Evolutionary conservation across 1,284 basidiomycete genomes (phyloP), one percentile per base, ranked within the genome.

Genomic region (Puccinia hordei): DNA sequence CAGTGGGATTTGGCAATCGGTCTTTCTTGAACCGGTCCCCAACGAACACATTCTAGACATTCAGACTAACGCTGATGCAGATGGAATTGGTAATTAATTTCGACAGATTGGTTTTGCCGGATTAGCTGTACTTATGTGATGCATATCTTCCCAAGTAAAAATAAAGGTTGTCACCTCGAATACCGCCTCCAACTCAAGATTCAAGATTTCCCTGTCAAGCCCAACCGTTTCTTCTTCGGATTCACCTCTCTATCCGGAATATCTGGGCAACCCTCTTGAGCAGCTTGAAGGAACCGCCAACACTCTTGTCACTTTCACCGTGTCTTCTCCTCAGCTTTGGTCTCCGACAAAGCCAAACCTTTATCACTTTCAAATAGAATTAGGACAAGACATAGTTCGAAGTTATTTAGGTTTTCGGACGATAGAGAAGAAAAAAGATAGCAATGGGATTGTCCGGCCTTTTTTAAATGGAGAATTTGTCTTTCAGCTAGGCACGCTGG

Each of bases 1-100:
- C 38, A 61, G 76, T n/a, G 81, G 81, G 22, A 81, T 81, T 19
- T 81, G 81, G 81, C 81, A 81, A 44, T 46, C 74, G 0, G 81
- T 79, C 33, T 81, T 71, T 24, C 71, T 81, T 12, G 81, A 81
- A 78, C 77, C 74, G 61, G 74, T 69, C 12, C 75, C 68, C n/a
- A 46, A 75, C 66, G 57, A 59, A 12, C 55, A 78, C 68, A 65
- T 75, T 33, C 27, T 44, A 5, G 44, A 77, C 12, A 41, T 71
- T 19, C 41, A 77, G 35, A 41, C 76, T 33, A 81, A 38, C 24
- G 72, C 51, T 35, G 4, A 61, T 41, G 76, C 69, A 33, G 44
- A 72, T n/a, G 81, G 74, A 44, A 51, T 12, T 24, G 59, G 74
- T 78, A 24, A 72, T 46, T 53, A 17, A 19, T 44, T 69, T 49